Conservation (phyloP, 2,329 filamentous ascomycete genomes). For the Aspergillus sergii region DNA sequence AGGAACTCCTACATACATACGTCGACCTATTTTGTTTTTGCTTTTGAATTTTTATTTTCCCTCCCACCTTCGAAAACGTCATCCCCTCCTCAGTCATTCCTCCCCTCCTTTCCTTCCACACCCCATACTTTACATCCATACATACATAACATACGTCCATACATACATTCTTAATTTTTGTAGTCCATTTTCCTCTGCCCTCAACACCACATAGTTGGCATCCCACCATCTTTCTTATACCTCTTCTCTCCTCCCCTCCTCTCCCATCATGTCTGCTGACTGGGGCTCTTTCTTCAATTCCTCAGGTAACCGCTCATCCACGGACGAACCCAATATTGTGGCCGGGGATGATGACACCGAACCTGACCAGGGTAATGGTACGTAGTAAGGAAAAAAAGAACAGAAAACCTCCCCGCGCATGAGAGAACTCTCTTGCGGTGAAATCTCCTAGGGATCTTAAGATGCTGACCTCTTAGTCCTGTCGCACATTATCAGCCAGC, state of each 20-base stretch:
- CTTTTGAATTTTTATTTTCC: too few relatives aligned
- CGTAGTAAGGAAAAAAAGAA: constrained; percentile 32
- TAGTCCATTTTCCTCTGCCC: not conserved
- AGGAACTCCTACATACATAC: too few relatives aligned
- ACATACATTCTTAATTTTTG: not conserved
- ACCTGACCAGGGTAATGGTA: constrained; percentile 92
- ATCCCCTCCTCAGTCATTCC: not conserved
- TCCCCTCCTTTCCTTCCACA: not conserved
- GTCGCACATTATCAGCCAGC: constrained; percentile 93
- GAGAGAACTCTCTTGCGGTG: not conserved
- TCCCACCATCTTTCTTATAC: not conserved
- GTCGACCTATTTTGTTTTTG: too few relatives aligned
- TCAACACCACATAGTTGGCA: not conserved
- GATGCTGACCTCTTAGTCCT: constrained; percentile 66
- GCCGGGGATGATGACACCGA: constrained; percentile 76
- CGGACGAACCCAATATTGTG: constrained; percentile 53
- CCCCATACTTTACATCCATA: not conserved
- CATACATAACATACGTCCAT: not conserved
- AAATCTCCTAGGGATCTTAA: not conserved
- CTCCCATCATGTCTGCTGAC: constrained; percentile 30
- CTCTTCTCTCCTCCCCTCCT: not conserved
- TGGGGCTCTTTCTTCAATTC: constrained; percentile 26
- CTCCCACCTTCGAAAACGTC: not conserved
- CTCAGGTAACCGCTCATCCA: constrained; percentile 56
- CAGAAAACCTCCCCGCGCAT: not conserved